A percentile compares a stretch with the other conserved stretches of the same genome.
These are phyloP conservation scores for Selenicereus undatus DNA, from an alignment of 148 eudicot genomes.

Conservation along the genomic window DNA sequence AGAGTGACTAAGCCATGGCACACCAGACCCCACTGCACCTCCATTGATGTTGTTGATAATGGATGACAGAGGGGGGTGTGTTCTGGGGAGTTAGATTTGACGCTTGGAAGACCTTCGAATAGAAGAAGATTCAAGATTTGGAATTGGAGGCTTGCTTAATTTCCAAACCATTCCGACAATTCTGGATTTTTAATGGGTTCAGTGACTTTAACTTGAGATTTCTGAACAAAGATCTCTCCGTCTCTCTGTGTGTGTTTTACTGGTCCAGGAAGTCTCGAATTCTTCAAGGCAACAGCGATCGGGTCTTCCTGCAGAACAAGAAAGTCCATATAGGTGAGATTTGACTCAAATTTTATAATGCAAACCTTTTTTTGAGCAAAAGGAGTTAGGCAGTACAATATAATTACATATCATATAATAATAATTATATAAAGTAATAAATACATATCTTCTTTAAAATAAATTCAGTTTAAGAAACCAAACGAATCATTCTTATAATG, in stretches of 20 bases:
- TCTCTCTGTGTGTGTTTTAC: background rate
- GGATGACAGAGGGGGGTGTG: background rate
- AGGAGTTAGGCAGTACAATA: no score
- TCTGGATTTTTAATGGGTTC: background rate
- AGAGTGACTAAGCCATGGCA: constrained; percentile 69
- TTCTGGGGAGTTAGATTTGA: background rate
- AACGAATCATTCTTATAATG: no score
- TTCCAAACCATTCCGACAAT: constrained; percentile 3
- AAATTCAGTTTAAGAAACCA: no score
- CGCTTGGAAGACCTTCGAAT: background rate
- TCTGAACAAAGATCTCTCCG: background rate
- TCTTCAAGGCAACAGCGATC: background rate
- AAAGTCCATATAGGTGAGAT: background rate
- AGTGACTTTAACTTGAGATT: background rate
- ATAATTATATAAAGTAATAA: no score
- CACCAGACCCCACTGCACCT: constrained; percentile 71
- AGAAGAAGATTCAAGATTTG: background rate
- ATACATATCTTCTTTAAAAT: no score
- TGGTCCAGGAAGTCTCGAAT: background rate
- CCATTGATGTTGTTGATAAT: constrained; percentile 32
- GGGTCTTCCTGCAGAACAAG: background rate
- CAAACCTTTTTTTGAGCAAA: no score
- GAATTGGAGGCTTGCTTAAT: background rate
- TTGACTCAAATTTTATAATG: no score
- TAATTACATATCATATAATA: no score